Base-by-base conservation (phyloP, 257 asterid genomes). In the Petunia axillaris region DNA sequence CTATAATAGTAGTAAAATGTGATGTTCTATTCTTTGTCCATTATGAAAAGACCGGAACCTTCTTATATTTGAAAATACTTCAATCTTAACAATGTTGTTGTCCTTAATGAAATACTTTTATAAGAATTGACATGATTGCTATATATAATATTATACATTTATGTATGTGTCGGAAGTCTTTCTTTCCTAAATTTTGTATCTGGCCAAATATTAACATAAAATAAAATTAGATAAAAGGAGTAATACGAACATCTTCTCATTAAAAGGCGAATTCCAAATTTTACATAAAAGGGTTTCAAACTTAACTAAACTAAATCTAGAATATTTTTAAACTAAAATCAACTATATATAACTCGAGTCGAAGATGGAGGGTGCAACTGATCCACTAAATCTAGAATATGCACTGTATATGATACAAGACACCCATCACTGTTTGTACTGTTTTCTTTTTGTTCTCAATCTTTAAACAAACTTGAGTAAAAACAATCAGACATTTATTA, bases 401-500 rank as follows among this genome's bases (percentile, higher is more conserved):
- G 25, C 25, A 25, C 25, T 35, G 6, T 67, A 40, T 37, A 7
- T n/a, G 15, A 41, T 41, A 67, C 15, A 41, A 41, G 40, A 41
- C 37, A 15, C n/a, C n/a, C 44, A 41, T 53, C 75, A 41, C 14
- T 66, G 13, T 66, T 66, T 14, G 53, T 53, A 41, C 14, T 66
- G 13, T 66, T 66, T 14, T 41, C 37, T 37, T 41, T 66, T 50
- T 41, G 11, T 41, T 67, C 1, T 67, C 13, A 13, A 15, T 67
- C 15, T 43, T 15, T 68, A 44, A 70, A 46, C 58, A 70, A 70
- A 44, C 16, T 44, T 68, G 76, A 43, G 44, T 44, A 40, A 44
- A 70, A 71, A 71, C 60, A 71, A 25, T 25, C 3, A 70, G 77
- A 71, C 60, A 71, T 5, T 25, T 46, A 9, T 71, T 48, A 71